Evolutionary conservation across 768 basidiomycete species (phyloP), one percentile per base, ranked within the genome.

Genomic region (Phlebiopsis flavidoalba): DNA sequence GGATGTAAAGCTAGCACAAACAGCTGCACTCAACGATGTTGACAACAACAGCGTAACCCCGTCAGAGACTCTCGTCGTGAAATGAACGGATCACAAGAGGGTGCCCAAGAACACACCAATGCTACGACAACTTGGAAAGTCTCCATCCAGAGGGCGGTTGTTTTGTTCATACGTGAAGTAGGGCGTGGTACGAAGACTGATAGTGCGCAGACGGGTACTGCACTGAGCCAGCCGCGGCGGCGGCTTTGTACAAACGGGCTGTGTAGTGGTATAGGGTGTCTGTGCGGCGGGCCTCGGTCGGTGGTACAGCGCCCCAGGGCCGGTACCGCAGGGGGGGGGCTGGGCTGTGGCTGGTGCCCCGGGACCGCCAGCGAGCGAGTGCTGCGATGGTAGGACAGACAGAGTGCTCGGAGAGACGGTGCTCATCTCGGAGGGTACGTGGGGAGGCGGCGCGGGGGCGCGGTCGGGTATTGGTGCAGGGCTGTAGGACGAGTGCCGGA

Each of bases 111-210:
- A 31, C 26, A 2, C 26, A 31, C 26, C n/a, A n/a, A 31, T 31
- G n/a, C n/a, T n/a, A n/a, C n/a, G n/a, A 31, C 26, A 31, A 2
- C 26, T 6, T 31, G 3, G n/a, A 31, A 31, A 6, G 6, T 31
- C 3, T 31, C 26, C 26, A 2, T 31, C 26, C 26, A 31, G 26
- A 31, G 3, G 26, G 26, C 6, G 26, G 6, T 31, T 3, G 6
- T 31, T 6, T 54, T 54, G 61, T 14, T 61, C 57, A 58, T 62
- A 46, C 37, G n/a, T n/a, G 65, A 37, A 26, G 49, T 57, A n/a
- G 26, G 60, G 45, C 40, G n/a, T 59, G 58, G 31, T 59, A 59
- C 33, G 58, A 15, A 40, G 58, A 31, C 51, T 21, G 58, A 43
- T 43, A 43, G 40, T 12, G 17, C 40, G 35, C 40, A 43, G 40